These are phyloP conservation scores for Leishmania tarentolae DNA, from an alignment of 208 protist genomes.

Conservation along the genomic window DNA sequence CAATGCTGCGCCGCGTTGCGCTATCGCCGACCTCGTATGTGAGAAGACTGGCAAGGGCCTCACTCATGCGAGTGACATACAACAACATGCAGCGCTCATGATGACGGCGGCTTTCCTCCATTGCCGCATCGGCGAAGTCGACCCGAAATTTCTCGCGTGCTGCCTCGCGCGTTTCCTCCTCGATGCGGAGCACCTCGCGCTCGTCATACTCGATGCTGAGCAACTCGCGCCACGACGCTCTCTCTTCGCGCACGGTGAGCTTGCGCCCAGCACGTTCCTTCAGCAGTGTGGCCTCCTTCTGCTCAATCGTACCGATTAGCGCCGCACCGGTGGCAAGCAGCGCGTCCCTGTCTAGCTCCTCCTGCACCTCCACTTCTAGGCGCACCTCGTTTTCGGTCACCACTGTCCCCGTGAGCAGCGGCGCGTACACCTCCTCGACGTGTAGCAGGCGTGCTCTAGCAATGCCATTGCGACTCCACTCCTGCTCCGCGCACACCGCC, in stretches of 20 bases:
- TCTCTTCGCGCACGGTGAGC: slow-evolving; percentile 20
- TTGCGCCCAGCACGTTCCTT: slow-evolving; percentile 21
- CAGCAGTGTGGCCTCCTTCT: slow-evolving; percentile 11
- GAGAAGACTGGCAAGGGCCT: slow-evolving; percentile 15
- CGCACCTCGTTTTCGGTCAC: slow-evolving; percentile 5
- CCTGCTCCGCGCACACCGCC: slow-evolving; percentile 44
- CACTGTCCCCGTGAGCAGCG: slow-evolving; percentile 3
- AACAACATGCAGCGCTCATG: slow-evolving; percentile 11
- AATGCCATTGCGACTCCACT: slow-evolving; percentile 20
- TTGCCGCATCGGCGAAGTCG: slow-evolving; percentile 1
- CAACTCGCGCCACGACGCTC: slow-evolving; percentile 24
- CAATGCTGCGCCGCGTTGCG: slow-evolving; percentile 18
- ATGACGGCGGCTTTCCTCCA: slow-evolving; percentile 5
- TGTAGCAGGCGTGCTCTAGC: slow-evolving; percentile 11
- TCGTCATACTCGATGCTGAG: slow-evolving; percentile 17
- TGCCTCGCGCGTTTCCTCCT: slow-evolving; percentile 21
- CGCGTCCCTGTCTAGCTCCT: slow-evolving; percentile 23
- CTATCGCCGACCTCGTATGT: slow-evolving; percentile 4
- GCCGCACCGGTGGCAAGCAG: not conserved
- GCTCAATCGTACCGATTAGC: slow-evolving; percentile 4
- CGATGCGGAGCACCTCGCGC: slow-evolving; percentile 30
- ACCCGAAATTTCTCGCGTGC: not conserved
- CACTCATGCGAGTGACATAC: slow-evolving; percentile 11
- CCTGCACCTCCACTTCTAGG: slow-evolving; percentile 31
- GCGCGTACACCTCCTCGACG: slow-evolving; percentile 14